These are phyloP conservation scores for Allantophomopsis cytisporea DNA, from an alignment of 2,329 filamentous ascomycete species.

Conservation along the genomic window DNA sequence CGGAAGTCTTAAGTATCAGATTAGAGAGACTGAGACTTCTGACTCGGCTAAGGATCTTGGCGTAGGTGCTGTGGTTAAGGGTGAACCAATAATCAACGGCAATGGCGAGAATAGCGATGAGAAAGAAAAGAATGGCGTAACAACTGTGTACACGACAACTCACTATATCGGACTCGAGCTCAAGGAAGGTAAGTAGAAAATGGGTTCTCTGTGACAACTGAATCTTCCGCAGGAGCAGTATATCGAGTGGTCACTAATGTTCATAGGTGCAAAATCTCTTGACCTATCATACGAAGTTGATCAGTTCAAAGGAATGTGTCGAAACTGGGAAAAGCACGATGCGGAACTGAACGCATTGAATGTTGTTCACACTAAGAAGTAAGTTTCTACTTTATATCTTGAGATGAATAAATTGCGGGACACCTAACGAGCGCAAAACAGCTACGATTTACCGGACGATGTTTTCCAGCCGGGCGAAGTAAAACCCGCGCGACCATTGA, in stretches of 20 bases:
- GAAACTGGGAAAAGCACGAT: slow-evolving; percentile 62
- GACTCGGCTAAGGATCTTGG: slow-evolving; percentile 27
- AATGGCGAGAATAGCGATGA: slow-evolving; percentile 22
- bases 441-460: slow-evolving; percentile 78
- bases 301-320: slow-evolving; percentile 77
- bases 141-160: slow-evolving; percentile 67
- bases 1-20: slow-evolving; percentile 47
- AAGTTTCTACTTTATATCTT: slow-evolving; percentile 21
- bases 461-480: slow-evolving; percentile 73
- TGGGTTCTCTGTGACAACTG: neutral
- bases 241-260: slow-evolving; percentile 15
- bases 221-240: neutral
- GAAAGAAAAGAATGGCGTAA: slow-evolving; percentile 12
- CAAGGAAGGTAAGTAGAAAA: slow-evolving; percentile 46
- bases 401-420: slow-evolving; percentile 9
- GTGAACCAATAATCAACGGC: slow-evolving; percentile 21
- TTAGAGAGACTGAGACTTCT: slow-evolving; percentile 17
- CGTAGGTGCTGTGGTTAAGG: slow-evolving; percentile 23
- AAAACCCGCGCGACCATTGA: slow-evolving; percentile 34
- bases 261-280: slow-evolving; percentile 50
- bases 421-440: slow-evolving; percentile 21
- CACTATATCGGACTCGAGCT: slow-evolving; percentile 89
- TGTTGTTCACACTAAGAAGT: slow-evolving; percentile 69
- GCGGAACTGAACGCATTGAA: slow-evolving; percentile 64
- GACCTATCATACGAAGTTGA: slow-evolving; percentile 73